Conservation (phyloP, 257 asterid genomes). For the Solanum okadae region DNA sequence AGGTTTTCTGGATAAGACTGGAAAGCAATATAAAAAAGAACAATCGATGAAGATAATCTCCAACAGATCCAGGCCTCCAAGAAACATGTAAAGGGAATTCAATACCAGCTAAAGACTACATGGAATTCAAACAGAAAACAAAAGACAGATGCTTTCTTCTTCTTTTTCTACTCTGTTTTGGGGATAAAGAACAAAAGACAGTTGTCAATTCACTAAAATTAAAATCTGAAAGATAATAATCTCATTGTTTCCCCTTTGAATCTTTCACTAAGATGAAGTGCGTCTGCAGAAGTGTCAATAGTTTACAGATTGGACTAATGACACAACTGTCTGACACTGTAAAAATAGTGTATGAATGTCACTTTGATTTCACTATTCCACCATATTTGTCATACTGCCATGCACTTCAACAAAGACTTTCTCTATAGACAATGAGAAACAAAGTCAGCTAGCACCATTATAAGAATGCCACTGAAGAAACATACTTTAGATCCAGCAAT, state of each 20-base stretch:
- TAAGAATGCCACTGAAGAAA: background rate
- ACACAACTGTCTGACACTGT: background rate
- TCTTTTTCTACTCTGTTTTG: background rate
- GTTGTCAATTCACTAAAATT: background rate
- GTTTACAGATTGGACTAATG: background rate
- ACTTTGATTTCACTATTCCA: background rate
- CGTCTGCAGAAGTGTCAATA: background rate
- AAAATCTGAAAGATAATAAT: background rate
- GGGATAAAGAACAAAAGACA: background rate
- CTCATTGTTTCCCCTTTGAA: background rate
- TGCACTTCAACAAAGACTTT: background rate
- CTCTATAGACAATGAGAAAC: background rate
- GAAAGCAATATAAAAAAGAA: background rate
- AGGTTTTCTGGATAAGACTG: background rate
- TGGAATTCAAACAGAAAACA: background rate
- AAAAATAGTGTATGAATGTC: background rate
- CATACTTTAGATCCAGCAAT: conserved; percentile 93
- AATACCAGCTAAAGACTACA: background rate
- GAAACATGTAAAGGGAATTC: background rate
- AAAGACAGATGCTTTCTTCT: background rate
- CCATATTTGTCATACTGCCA: background rate
- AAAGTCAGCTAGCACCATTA: background rate
- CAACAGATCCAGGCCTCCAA: background rate
- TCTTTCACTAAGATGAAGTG: background rate
- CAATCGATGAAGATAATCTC: background rate